These are phyloP conservation scores for Planoprotostelium fungivorum DNA, from an alignment of 78 protist species.

Conservation along the genomic window DNA sequence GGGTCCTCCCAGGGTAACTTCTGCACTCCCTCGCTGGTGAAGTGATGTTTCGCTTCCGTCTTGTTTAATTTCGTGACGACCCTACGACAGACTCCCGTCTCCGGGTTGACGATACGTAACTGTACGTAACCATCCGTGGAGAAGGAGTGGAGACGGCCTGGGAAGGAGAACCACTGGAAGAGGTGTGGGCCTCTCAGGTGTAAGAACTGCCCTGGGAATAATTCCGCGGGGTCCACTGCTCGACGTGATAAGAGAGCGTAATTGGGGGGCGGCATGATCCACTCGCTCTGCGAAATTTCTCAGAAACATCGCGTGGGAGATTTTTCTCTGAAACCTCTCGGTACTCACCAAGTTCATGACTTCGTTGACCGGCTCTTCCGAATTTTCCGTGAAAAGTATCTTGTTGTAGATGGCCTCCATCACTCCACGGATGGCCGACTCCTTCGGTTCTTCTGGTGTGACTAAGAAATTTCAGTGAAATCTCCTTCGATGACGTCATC, in stretches of 20 bases:
- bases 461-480: neutral
- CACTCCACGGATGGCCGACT: neutral
- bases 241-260: too few relatives aligned
- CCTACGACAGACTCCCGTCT: neutral
- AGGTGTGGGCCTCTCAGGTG: neutral
- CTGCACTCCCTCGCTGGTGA: neutral
- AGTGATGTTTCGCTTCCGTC: neutral
- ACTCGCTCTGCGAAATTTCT: neutral
- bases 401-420: neutral
- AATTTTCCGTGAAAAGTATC: neutral
- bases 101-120: neutral
- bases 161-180: neutral
- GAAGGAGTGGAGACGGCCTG: neutral
- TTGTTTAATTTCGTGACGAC: neutral
- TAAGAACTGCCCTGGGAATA: neutral
- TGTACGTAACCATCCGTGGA: neutral
- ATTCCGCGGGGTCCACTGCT: neutral
- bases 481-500: neutral
- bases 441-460: neutral
- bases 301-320: neutral
- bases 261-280: neutral
- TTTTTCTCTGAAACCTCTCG: too few relatives aligned
- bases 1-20: neutral
- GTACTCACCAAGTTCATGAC: neutral
- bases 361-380: neutral